Base-by-base conservation (phyloP, 306 rosid genomes). In the Castanea mollissima region DNA sequence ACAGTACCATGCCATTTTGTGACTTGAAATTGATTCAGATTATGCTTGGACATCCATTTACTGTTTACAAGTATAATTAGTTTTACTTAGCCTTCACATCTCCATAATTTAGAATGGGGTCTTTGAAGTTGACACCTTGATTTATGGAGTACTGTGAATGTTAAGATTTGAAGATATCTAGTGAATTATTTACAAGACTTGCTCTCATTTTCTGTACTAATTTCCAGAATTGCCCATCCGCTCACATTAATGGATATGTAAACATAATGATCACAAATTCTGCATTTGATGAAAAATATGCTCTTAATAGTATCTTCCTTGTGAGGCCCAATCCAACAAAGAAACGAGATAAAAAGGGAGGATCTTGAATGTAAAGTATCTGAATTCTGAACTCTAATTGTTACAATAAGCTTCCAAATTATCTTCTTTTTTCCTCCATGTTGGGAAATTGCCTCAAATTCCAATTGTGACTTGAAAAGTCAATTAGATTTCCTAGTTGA, bases 21-120 rank as follows among this genome's bases (percentile, higher is more conserved):
- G 19, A 65, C 32, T 59, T 29, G 31, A 68, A 19, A 32, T 19
- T 35, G 72, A 35, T n/a, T 34, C 25, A 19, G 16, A 0, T 68
- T 68, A 7, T 57, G 27, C 29, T n/a, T 70, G 71, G 51, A 32
- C 7, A 46, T 5, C 63, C 6, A 74, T 13, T 59, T 55, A 20
- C 31, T 57, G 38, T n/a, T 13, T 14, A 21, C 55, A 55, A 32
- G 21, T 69, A 59, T 54, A 74, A 46, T 60, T 55, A 21, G 32
- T 79, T 73, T 55, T 41, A 63, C 71, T 52, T 69, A 4, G 32
- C 52, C 59, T 83, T 64, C 49, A 72, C 74, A 64, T 49, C 71
- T 64, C 80, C 72, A 71, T 55, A 21, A 55, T 41, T 29, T 75
- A 68, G 60, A 52, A 58, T 74, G 25, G 3, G 34, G 38, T 27